These are phyloP conservation scores for Diaporthe ampelina DNA, from an alignment of 2,329 filamentous ascomycete species.

Conservation along the genomic window DNA sequence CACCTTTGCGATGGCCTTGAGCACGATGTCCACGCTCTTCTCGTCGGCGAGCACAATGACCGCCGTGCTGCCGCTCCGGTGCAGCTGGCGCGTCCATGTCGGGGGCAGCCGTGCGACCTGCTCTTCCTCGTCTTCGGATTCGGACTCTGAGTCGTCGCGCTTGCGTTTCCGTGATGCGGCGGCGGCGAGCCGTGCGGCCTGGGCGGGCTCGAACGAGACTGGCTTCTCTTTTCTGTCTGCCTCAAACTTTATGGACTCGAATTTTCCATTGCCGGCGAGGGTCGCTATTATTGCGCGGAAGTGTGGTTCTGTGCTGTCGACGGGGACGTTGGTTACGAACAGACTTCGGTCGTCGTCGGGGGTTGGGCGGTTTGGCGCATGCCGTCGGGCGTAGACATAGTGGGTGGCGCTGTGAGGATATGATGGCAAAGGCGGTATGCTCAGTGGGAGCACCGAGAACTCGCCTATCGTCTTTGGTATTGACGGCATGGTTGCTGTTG, in stretches of 20 bases:
- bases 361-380: conserved; percentile 83
- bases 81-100: conserved; percentile 80
- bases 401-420: conserved; percentile 77
- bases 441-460: conserved; percentile 79
- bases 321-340: conserved; percentile 91
- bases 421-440: conserved; percentile 73
- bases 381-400: conserved; percentile 88
- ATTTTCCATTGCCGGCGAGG: conserved; percentile 81
- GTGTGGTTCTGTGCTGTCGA: conserved; percentile 84
- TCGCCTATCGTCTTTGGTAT: conserved; percentile 65
- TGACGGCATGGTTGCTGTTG: conserved; percentile 50
- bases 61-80: conserved; percentile 82
- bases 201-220: conserved; percentile 60
- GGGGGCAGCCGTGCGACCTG: conserved; percentile 75
- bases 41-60: conserved; percentile 88
- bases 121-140: conserved; percentile 71
- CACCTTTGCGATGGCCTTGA: conserved; percentile 80
- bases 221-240: conserved; percentile 62
- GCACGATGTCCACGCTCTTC: conserved; percentile 79
- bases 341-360: conserved; percentile 82
- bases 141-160: conserved; percentile 57
- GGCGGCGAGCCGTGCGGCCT: conserved; percentile 55
- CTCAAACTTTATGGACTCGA: conserved; percentile 85
- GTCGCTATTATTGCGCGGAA: conserved; percentile 81
- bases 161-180: conserved; percentile 66